Base-by-base conservation (phyloP, 2,329 filamentous ascomycete species). In the Cylindrodendrum hubeiense region DNA sequence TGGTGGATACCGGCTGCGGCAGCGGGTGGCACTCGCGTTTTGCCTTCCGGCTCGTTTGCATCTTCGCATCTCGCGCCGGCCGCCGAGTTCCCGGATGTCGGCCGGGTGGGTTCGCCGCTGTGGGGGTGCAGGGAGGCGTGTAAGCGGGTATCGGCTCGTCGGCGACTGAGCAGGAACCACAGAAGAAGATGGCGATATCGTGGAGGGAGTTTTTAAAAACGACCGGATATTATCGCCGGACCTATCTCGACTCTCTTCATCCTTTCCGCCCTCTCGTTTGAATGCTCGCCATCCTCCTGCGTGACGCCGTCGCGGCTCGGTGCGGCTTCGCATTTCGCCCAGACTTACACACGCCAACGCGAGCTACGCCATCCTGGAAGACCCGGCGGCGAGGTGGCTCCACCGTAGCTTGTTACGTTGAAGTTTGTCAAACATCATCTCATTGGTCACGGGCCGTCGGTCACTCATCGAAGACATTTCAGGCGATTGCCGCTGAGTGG, bases 131-230 rank as follows among this genome's bases (percentile, higher is more conserved):
- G 28, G 28, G 19, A 57, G 46, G 30, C 47, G 41, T 49, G 44
- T 33, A 34, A 49, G 33, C 60, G 60, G 60, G 52, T 63, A 37
- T 63, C 60, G 60, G 60, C 46, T 66, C 63, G 58, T 56, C 58
- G 58, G 60, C 34, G 53, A 44, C n/a, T 43, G 50, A 60, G 15
- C 22, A 28, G 22, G 5, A 44, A 19, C 22, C 22, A 26, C 9
- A 39, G 28, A 21, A 15, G 46, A 21, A 22, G 37, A 33, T 37
- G 52, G 44, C n/a, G n/a, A n/a, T 22, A 39, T 28, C 46, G 12
- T 12, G 28, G 28, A 30, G 28, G 8, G 9, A 3, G 28, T 30
- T 30, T 30, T 30, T 30, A 7, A 30, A 22, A 37, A 28, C 22
- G 28, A 10, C 24, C 4, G 4, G 4, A n/a, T 17, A 12, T 28